Base-by-base conservation (phyloP, 176 grass and related monocot genomes). In the Paspalum notatum region DNA sequence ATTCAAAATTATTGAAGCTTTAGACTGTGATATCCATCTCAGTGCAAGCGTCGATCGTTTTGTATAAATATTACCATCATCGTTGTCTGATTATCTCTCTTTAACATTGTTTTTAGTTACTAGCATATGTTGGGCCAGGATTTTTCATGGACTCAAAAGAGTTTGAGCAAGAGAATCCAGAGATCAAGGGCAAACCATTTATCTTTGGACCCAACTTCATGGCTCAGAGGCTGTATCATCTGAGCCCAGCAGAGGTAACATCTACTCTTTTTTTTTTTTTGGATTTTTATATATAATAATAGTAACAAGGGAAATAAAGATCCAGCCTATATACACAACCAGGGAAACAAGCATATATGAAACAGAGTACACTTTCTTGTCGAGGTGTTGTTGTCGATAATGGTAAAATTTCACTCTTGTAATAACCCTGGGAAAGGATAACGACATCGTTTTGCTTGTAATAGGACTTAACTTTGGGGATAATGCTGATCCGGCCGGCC, bases 101-200 rank as follows among this genome's bases (percentile, higher is more conserved):
- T 21, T n/a, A 7, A 42, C 12, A 37, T 20, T 67, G 0, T 80
- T 57, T 4, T 21, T 8, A 80, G 78, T 37, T 80, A 37, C 22
- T 70, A 13, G 51, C 65, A 20, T 80, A 47, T 21, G 71, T 75
- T 4, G 81, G 70, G 0, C 48, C 47, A 3, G 71, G 66, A 3
- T 75, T 66, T 39, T 66, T 83, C 21, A 17, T 83, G 60, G 81
- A 83, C 8, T 83, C 81, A 7, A 46, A n/a, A 25, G 71, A 55
- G 38, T 17, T 83, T 5, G 6, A 83, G 24, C 71, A 83, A 12
- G 52, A 65, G 15, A 83, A 83, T 62, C 71, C 22, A 0, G 17
- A 83, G 0, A 83, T 83, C 71, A 27, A 43, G 7, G 81, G 71
- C 24, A 83, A 66, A 12, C 81, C 60, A 10, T 74, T 43, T 41